A percentile compares a stretch with the other conserved stretches of the same genome.
These are phyloP conservation scores for Parafenestella ontariensis DNA, from an alignment of 2,329 filamentous ascomycete species.

Conservation along the genomic window DNA sequence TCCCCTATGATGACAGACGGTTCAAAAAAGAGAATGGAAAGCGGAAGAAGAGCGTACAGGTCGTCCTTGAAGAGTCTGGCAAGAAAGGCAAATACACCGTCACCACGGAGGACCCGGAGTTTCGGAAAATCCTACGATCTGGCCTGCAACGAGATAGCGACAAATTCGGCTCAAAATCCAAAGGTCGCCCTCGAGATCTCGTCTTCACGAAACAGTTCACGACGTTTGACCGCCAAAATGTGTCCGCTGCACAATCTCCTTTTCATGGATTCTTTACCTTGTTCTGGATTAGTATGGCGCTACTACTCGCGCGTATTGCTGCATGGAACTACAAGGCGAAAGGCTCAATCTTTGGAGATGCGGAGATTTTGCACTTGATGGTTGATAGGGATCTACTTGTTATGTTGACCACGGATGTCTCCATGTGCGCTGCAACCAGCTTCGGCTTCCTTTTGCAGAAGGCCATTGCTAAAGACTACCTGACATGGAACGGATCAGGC, in stretches of 20 bases:
- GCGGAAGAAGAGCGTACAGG: slow-evolving; percentile 53
- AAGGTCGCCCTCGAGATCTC: slow-evolving; percentile 60
- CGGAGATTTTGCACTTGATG: slow-evolving; percentile 77
- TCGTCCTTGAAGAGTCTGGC: slow-evolving; percentile 56
- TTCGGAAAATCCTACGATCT: slow-evolving; percentile 55
- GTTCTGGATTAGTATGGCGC: slow-evolving; percentile 74
- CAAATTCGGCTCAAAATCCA: slow-evolving; percentile 42
- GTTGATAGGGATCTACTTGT: slow-evolving; percentile 61
- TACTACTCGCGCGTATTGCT: slow-evolving; percentile 72
- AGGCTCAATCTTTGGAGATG: slow-evolving; percentile 72
- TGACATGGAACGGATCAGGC: slow-evolving; percentile 72
- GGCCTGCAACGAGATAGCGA: slow-evolving; percentile 53
- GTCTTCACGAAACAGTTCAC: slow-evolving; percentile 78
- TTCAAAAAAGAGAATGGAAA: slow-evolving; percentile 13
- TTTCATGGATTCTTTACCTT: slow-evolving; percentile 83
- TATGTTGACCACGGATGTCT: slow-evolving; percentile 67
- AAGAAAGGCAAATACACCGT: slow-evolving; percentile 57
- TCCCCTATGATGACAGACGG: slow-evolving; percentile 6
- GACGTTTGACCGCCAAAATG: slow-evolving; percentile 76
- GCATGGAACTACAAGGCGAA: slow-evolving; percentile 72
- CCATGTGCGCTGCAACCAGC: slow-evolving; percentile 71
- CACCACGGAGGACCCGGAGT: slow-evolving; percentile 58
- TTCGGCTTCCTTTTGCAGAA: slow-evolving; percentile 72
- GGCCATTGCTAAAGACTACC: slow-evolving; percentile 62
- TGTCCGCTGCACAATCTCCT: slow-evolving; percentile 67